Evolutionary conservation across 2,329 filamentous ascomycete species (phyloP).

Genomic region (Clonostachys solani): DNA sequence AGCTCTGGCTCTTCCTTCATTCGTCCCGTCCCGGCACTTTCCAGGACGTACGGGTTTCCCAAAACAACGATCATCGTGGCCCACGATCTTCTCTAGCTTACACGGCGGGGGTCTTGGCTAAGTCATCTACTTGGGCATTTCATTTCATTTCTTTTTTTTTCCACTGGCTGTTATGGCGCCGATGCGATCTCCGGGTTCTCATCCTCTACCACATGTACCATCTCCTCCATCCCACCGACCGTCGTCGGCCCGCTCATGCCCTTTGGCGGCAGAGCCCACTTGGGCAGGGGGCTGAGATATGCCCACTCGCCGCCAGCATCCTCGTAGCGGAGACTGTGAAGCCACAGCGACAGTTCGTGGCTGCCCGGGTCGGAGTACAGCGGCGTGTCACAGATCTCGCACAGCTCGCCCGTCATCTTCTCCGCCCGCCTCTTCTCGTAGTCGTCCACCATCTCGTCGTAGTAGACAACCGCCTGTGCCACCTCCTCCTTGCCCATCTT

Average conservation of each 20-base stretch:
- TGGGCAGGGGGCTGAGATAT: slow-evolving; percentile 79
- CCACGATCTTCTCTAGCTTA: too few species aligned
- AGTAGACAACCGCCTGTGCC: slow-evolving; percentile 85
- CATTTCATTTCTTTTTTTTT: too few species aligned
- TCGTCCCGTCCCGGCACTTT: too few species aligned
- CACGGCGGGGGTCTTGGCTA: too few species aligned
- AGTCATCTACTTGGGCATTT: too few species aligned
- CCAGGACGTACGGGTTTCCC: too few species aligned
- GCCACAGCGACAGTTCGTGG: slow-evolving; percentile 88
- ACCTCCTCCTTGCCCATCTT: slow-evolving; percentile 94
- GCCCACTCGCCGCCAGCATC: slow-evolving; percentile 80
- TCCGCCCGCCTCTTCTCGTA: slow-evolving; percentile 91
- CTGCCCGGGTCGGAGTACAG: slow-evolving; percentile 88
- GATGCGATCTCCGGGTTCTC: slow-evolving; percentile 33
- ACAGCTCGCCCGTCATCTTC: slow-evolving; percentile 83
- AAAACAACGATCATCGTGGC: too few species aligned
- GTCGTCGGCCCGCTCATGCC: slow-evolving; percentile 68
- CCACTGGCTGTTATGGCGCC: background rate
- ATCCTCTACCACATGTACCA: slow-evolving; percentile 50
- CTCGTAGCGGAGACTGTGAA: slow-evolving; percentile 89
- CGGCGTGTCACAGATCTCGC: slow-evolving; percentile 77
- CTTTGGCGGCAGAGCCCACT: slow-evolving; percentile 79
- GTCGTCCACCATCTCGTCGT: slow-evolving; percentile 86
- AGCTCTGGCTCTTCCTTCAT: too few species aligned
- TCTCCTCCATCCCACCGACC: slow-evolving; percentile 55